Conservation (phyloP, 2,329 filamentous ascomycete species). For the Scedosporium boydii region DNA sequence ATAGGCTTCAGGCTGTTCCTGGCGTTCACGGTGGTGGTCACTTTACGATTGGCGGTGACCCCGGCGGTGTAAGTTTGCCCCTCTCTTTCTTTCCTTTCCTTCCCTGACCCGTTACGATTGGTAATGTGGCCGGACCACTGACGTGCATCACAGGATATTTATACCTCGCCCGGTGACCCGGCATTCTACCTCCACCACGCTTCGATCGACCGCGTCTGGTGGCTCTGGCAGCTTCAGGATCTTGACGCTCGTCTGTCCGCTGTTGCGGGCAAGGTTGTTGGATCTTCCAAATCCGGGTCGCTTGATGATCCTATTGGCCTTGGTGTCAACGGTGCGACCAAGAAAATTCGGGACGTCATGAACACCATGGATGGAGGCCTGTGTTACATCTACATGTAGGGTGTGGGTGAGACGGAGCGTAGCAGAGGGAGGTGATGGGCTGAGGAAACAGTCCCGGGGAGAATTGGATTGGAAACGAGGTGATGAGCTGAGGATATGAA, state of each 20-base stretch:
- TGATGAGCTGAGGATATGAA: background rate
- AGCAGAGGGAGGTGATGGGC: background rate
- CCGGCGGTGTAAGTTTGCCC: slow-evolving; percentile 3
- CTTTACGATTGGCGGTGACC: slow-evolving; percentile 28
- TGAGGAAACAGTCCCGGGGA: no score
- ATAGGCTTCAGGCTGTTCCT: background rate
- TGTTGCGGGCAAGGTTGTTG: background rate
- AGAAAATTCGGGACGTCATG: slow-evolving; percentile 6
- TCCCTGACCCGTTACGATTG: background rate
- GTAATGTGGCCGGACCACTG: background rate
- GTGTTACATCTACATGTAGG: slow-evolving; percentile 10
- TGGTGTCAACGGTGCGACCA: slow-evolving; percentile 2
- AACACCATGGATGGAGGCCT: slow-evolving; percentile 9
- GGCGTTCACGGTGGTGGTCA: slow-evolving; percentile 28
- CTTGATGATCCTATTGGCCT: slow-evolving; percentile 8
- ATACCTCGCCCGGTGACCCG: slow-evolving; percentile 26
- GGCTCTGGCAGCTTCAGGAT: slow-evolving; percentile 11
- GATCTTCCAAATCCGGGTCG: background rate
- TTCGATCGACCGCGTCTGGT: slow-evolving; percentile 15
- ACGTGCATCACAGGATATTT: slow-evolving; percentile 19
- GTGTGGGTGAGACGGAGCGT: background rate
- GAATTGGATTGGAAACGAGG: background rate
- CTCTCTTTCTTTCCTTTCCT: no score
- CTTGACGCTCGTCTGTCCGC: background rate
- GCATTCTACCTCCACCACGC: slow-evolving; percentile 24